phyloP scores from a whole-genome alignment of 768 basidiomycete genomes.

The Vishniacozyma victoriae region DNA sequence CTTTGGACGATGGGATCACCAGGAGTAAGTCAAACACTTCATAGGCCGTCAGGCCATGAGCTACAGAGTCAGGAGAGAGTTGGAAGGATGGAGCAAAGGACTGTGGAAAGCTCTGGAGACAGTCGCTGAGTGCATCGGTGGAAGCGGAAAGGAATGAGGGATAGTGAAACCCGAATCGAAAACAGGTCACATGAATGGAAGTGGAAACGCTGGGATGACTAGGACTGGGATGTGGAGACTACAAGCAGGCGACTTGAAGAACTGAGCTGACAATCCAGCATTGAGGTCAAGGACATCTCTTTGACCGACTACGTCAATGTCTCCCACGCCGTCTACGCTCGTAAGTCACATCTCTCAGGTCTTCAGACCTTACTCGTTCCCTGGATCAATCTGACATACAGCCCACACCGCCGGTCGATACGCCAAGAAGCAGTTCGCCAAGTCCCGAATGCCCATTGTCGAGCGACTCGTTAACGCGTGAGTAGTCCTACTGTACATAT shows the following conservation, averaged over 20 bases:
- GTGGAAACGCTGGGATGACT: neutral
- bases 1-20: constrained; percentile 98
- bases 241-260: neutral
- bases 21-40: constrained; percentile 64
- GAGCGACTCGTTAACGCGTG: constrained; percentile 97
- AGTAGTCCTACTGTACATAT: constrained; percentile 30
- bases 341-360: constrained; percentile 28
- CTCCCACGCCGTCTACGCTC: constrained; percentile 92
- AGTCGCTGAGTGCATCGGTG: neutral
- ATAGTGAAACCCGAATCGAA: too few species aligned
- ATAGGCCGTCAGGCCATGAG: neutral
- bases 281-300: constrained; percentile 99
- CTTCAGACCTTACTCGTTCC: too few species aligned
- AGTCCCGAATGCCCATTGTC: constrained; percentile 99
- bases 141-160: neutral
- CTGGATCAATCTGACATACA: too few species aligned
- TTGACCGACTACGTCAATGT: constrained; percentile 99
- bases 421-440: constrained; percentile 99
- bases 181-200: too few species aligned
- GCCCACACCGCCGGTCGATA: constrained; percentile 98
- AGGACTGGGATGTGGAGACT: constrained; percentile 1
- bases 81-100: neutral
- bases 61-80: neutral
- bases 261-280: constrained; percentile 52
- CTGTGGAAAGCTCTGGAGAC: neutral